Evolutionary conservation across 2,329 filamentous ascomycete genomes (phyloP).

Genomic region (Harringtonia lauricola): DNA sequence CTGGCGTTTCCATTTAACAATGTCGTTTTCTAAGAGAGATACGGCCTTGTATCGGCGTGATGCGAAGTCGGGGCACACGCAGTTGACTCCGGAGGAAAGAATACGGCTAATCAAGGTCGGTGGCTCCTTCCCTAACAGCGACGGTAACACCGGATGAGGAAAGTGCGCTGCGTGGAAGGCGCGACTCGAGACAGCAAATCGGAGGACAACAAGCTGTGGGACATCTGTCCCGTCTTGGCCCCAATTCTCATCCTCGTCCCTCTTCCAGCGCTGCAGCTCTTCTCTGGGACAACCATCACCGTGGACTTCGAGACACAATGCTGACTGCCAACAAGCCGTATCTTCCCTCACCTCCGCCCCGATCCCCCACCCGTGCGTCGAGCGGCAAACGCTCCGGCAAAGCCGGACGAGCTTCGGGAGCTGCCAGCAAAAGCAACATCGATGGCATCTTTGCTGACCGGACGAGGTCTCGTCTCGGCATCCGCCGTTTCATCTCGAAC

Average conservation of each 20-base stretch:
- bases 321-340: constrained; percentile 18
- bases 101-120: constrained; percentile 33
- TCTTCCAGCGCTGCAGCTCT: too few species aligned
- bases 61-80: constrained; percentile 28
- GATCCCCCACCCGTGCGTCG: constrained; percentile 13
- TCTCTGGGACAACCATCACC: too few species aligned
- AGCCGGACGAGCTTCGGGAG: neutral
- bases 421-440: neutral
- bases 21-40: constrained; percentile 26
- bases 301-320: constrained; percentile 6
- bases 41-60: constrained; percentile 32
- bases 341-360: constrained; percentile 22
- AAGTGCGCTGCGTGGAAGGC: constrained; percentile 7
- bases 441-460: constrained; percentile 2
- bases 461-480: constrained; percentile 34
- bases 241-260: too few species aligned
- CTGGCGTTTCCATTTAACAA: constrained; percentile 15
- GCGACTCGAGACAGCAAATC: too few species aligned
- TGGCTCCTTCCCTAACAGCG: constrained; percentile 2
- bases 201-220: too few species aligned
- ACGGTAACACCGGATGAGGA: constrained; percentile 11
- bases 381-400: constrained; percentile 4
- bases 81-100: constrained; percentile 28
- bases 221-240: too few species aligned
- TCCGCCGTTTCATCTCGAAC: constrained; percentile 49